Evolutionary conservation across 805 yeast genomes (phyloP), one percentile per base, ranked within the genome.

Genomic region (Myxozyma neotropica): DNA sequence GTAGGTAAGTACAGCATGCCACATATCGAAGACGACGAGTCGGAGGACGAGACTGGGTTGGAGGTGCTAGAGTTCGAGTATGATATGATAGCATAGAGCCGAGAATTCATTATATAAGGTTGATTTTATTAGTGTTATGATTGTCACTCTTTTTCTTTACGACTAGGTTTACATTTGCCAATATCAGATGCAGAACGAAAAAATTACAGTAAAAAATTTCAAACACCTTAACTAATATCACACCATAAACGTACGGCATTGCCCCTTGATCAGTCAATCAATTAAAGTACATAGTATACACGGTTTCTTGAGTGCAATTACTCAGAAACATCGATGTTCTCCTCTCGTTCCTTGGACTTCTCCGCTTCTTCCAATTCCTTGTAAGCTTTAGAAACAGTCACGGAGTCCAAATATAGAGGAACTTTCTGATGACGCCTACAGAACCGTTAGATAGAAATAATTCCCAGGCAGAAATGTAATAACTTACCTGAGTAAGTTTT

Each of bases 401-500:
- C 21, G 2, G 43, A 38, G 21, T 19, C 21, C 21, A 44, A 17
- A 44, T 15, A 44, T 12, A 17, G 17, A n/a, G n/a, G 17, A n/a
- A 24, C 29, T 26, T 26, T 26, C 2, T 19, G n/a, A n/a, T 15
- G 19, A 24, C 40, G 26, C 24, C 21, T 13, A 2, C 15, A 50
- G 23, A 2, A 23, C 13, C 36, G 15, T 13, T 3, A 39, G 17
- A 35, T 1, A 55, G 26, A 52, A n/a, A n/a, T 38, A 19, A 38
- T 15, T 13, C 2, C 3, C 43, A 38, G n/a, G n/a, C n/a, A 19
- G 4, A 8, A 6, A n/a, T 38, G 21, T 8, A 4, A 13, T 15
- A 10, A 38, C 61, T 43, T 29, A 58, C 60, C 29, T 23, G 17
- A 61, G 38, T 10, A 42, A 26, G 17, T 26, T 15, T 23, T 61